These are phyloP conservation scores for Rhodamnia rubescens DNA, from an alignment of 345 rosid genomes.

Conservation along the genomic window DNA sequence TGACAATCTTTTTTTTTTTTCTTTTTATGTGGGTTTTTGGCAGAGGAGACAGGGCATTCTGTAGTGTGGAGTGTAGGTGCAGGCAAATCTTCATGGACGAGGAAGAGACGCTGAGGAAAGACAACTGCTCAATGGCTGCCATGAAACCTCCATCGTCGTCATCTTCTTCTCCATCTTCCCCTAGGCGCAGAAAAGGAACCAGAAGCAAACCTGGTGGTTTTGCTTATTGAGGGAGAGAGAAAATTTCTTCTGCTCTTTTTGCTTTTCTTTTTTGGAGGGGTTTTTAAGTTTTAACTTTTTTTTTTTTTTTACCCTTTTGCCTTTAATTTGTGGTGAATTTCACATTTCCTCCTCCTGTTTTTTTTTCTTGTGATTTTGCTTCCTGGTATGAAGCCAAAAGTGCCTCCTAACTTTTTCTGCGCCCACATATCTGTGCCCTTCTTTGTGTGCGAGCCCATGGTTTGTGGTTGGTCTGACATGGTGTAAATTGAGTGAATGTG, in stretches of 20 bases:
- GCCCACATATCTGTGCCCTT: slow-evolving; percentile 3
- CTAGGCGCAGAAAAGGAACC: slow-evolving; percentile 25
- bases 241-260: background rate
- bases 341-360: background rate
- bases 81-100: slow-evolving; percentile 80
- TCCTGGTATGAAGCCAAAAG: slow-evolving; percentile 18
- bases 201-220: slow-evolving; percentile 57
- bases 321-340: slow-evolving; percentile 16
- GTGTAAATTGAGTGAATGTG: background rate
- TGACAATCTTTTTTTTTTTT: background rate
- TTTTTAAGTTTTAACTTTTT: background rate
- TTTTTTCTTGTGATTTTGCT: slow-evolving; percentile 13
- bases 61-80: slow-evolving; percentile 91
- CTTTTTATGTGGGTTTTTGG: background rate
- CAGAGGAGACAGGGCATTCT: slow-evolving; percentile 78
- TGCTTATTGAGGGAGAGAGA: slow-evolving; percentile 22
- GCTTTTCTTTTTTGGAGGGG: background rate
- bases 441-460: background rate
- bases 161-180: slow-evolving; percentile 19
- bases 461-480: background rate
- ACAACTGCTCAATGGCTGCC: slow-evolving; percentile 35
- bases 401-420: slow-evolving; percentile 1
- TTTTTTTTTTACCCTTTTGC: background rate
- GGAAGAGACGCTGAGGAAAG: slow-evolving; percentile 37
- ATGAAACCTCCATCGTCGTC: slow-evolving; percentile 18